A percentile compares a stretch with the other conserved stretches of the same genome.
phyloP scores from a whole-genome alignment of 2,329 filamentous ascomycete genomes.

The Lomentospora prolificans region DNA sequence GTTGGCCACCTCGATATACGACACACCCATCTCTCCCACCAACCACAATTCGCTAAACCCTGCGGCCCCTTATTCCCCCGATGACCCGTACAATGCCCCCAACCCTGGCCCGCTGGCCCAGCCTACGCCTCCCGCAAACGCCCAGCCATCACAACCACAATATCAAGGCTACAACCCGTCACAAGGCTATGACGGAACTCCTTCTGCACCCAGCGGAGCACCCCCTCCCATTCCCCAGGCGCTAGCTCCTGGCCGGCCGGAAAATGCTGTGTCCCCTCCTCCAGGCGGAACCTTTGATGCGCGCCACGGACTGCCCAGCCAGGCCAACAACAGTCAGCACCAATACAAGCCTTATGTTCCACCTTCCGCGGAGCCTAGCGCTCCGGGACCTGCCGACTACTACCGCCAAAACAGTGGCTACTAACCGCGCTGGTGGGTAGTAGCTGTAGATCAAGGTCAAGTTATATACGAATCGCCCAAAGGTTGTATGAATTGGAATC shows the following conservation, averaged over 20 bases:
- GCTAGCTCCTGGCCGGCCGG: conserved; percentile 19
- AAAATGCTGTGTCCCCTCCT: conserved; percentile 26
- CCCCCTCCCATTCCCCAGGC: conserved; percentile 32
- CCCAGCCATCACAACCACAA: conserved; percentile 23
- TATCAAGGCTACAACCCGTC: conserved; percentile 33
- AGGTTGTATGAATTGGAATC: background rate
- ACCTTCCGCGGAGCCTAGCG: conserved; percentile 31
- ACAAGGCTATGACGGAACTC: conserved; percentile 19
- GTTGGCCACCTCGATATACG: conserved; percentile 66
- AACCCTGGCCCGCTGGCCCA: conserved; percentile 18
- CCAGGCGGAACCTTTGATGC: conserved; percentile 39
- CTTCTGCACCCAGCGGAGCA: conserved; percentile 24
- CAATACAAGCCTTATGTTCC: conserved; percentile 55
- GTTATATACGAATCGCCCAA: no score
- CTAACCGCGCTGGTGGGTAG: conserved; percentile 10
- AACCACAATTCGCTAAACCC: conserved; percentile 32
- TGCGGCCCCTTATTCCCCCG: conserved; percentile 37
- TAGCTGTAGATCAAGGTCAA: no score
- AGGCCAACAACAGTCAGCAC: conserved; percentile 25
- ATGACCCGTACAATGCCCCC: conserved; percentile 25
- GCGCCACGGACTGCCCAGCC: conserved; percentile 40
- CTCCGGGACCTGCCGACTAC: conserved; percentile 44
- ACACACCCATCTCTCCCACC: conserved; percentile 56
- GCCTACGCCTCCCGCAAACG: conserved; percentile 15
- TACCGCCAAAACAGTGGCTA: conserved; percentile 34